phyloP scores from a whole-genome alignment of 2,329 filamentous ascomycete genomes.

The Triangularia verruculosa region DNA sequence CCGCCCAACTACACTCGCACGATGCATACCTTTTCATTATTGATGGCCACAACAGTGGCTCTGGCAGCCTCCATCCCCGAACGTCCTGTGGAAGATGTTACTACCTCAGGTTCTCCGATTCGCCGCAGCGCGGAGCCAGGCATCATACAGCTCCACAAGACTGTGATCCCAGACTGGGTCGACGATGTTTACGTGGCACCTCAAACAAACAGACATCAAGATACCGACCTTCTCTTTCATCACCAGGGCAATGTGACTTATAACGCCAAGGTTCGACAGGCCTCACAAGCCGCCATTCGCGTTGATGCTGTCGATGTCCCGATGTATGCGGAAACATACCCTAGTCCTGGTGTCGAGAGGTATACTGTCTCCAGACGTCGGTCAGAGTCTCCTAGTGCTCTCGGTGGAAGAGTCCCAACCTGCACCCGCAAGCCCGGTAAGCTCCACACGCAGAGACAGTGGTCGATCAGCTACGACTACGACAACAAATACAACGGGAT shows the following conservation, averaged over 20 bases:
- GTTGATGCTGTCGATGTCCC: neutral
- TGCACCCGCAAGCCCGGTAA: slow-evolving; percentile 10
- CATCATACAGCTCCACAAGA: neutral
- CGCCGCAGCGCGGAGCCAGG: neutral
- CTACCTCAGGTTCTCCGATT: neutral
- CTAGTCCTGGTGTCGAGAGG: neutral
- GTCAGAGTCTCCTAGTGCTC: neutral
- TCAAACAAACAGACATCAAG: neutral
- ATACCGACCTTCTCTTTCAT: neutral
- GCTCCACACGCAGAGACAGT: slow-evolving; percentile 12
- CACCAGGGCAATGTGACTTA: neutral
- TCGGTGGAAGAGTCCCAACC: neutral
- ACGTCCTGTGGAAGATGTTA: neutral
- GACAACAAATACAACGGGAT: slow-evolving; percentile 11
- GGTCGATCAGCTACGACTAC: slow-evolving; percentile 8
- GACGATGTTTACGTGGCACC: neutral
- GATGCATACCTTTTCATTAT: neutral
- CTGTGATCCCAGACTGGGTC: neutral
- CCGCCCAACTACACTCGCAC: neutral
- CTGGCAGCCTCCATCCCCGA: neutral
- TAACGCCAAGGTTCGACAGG: neutral
- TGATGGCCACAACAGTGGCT: neutral
- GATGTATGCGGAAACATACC: neutral
- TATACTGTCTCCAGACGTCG: neutral
- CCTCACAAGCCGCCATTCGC: too few species aligned